These are phyloP conservation scores for Auxenochlorella pyrenoidosa DNA, from an alignment of 139 green algal genomes.

Conservation along the genomic window DNA sequence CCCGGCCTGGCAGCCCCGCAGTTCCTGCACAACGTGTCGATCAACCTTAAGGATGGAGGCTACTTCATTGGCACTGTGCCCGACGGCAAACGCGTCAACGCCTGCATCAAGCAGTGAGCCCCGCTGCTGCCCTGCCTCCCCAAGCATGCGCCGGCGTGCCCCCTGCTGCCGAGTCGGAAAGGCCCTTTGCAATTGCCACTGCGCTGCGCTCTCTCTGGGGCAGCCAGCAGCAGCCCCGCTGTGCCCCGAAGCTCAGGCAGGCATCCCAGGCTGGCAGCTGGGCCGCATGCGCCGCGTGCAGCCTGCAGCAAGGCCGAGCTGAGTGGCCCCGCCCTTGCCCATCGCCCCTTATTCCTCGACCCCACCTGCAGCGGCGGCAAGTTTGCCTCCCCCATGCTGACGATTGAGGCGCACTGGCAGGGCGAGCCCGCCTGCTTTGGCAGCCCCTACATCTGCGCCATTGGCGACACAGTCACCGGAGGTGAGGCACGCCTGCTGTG, in stretches of 20 bases:
- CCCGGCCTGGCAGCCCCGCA: not conserved
- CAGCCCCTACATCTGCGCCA: constrained; percentile 75
- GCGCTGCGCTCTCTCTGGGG: no score
- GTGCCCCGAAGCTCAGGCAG: no score
- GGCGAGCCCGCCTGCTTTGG: constrained; percentile 64
- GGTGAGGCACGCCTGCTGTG: constrained; percentile 36
- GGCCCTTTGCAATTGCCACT: no score
- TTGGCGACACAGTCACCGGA: constrained; percentile 85
- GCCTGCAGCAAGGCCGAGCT: not conserved
- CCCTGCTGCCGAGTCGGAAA: no score
- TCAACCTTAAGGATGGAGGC: constrained; percentile 84
- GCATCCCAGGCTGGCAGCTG: no score
- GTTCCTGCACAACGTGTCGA: constrained; percentile 85
- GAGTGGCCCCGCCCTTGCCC: no score
- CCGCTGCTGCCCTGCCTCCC: not conserved
- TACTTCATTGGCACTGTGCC: constrained; percentile 89
- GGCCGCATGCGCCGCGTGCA: not conserved
- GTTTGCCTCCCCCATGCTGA: constrained; percentile 65
- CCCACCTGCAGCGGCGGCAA: not conserved
- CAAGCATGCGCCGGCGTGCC: not conserved
- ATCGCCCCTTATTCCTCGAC: not conserved
- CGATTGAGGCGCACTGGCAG: constrained; percentile 72
- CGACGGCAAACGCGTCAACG: constrained; percentile 75
- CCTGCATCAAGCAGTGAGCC: constrained; percentile 36
- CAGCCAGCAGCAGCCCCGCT: no score